Base-by-base conservation (phyloP, 169 alveolate genomes). In the Eimeria acervulina region DNA sequence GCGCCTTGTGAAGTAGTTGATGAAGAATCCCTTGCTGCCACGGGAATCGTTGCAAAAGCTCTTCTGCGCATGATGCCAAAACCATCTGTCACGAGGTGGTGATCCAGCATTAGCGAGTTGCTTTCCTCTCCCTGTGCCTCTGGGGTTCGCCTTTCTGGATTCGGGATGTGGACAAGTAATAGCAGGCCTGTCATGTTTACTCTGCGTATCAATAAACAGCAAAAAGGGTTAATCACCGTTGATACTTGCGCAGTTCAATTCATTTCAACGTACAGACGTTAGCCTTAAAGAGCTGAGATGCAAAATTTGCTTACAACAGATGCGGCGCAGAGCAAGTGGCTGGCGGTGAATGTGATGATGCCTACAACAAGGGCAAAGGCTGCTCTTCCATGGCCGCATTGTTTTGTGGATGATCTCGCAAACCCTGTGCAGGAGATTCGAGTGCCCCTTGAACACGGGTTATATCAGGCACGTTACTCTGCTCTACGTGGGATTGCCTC, bases 161-260 rank as follows among this genome's bases (percentile, higher is more conserved):
- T 40, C 38, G 72, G 52, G 23, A 94, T 33, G 23, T 90, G 90
- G 66, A 94, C 96, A 4, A 84, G 83, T 44, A 94, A 38, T 2
- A 84, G 94, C 95, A 66, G 94, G 21, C 96, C 96, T 6, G 96
- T 94, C 74, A 94, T 85, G 89, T 94, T 94, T 72, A 90, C 84
- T 68, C 96, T 94, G 94, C 76, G 21, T 17, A n/a, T 28, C 85
- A 63, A 6, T 7, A 59, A 80, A 21, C 23, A 33, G 87, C 68
- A n/a, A 38, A 19, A 26, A 12, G 66, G 70, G n/a, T 42, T 28
- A 1, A 31, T 2, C 38, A 12, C 38, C 21, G 15, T n/a, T 42
- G 2, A 10, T 1, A 44, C 28, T 78, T 1, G 19, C 31, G 5
- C 44, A n/a, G n/a, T 31, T 36, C 51, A 36, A 31, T 13, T 17